Evolutionary conservation across 345 rosid genomes (phyloP), one percentile per base, ranked within the genome.

Genomic region (Moringa oleifera): DNA sequence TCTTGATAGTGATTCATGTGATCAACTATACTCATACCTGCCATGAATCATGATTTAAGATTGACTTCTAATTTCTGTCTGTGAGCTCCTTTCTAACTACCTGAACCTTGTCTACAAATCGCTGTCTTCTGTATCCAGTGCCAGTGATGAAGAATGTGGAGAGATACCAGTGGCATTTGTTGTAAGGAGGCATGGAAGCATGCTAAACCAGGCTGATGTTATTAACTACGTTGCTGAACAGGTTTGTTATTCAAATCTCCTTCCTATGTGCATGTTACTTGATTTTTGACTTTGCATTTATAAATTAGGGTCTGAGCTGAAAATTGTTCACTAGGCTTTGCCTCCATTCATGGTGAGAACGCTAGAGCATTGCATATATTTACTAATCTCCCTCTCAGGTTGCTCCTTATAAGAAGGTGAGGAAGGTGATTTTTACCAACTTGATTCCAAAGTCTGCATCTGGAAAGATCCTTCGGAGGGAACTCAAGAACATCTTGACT

Each of bases 141-240:
- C 69, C 13, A 33, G 19, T 46, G 76, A 79, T 62, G 83, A 83
- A 63, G 83, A 75, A 59, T 71, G 64, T 12, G 93, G 93, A 46
- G 98, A 92, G 76, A 80, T 89, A 71, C 98, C 98, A 0, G 86
- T 84, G 68, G 96, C 96, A 45, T 92, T 89, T 50, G 85, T 92
- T 20, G 93, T 92, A 37, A 77, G 75, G 71, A 81, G 53, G 65
- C 69, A 59, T 6, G 86, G 79, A 61, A 69, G 91, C 71, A 17
- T 52, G 47, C 67, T 92, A 24, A 72, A 81, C 5, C 65, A 81
- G 64, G 73, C 57, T 64, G 87, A 67, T 66, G 80, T 87, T 55
- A 75, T 84, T 20, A 67, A 70, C 69, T 82, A 78, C 36, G 80
- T 84, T 59, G 89, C 91, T 50, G 49, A 73, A 37, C 89, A 80